A percentile compares a stretch with the other conserved stretches of the same genome.
Conservation (phyloP, 116 monocot species). For the Papilionanthe hybrid region DNA sequence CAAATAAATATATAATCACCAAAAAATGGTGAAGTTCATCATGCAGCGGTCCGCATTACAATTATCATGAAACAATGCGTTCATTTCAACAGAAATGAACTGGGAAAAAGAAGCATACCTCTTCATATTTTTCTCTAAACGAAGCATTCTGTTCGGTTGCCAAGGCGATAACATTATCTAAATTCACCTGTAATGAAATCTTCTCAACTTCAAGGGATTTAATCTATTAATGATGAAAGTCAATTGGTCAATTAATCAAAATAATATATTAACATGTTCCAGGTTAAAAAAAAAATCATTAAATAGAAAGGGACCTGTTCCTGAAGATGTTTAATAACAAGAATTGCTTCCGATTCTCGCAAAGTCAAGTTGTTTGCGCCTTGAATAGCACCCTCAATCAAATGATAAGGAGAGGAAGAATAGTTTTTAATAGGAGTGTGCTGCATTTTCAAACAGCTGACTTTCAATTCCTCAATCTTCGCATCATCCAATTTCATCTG, state of each 20-base stretch:
- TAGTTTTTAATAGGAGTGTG: slow-evolving; percentile 3
- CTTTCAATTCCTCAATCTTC: slow-evolving; percentile 19
- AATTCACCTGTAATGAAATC: slow-evolving; percentile 28
- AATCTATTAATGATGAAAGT: not conserved
- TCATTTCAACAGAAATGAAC: not conserved
- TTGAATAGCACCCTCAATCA: slow-evolving; percentile 11
- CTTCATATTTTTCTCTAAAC: slow-evolving; percentile 47
- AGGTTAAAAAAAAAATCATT: not conserved
- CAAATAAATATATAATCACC: not conserved
- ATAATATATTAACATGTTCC: not conserved
- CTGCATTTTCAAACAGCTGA: slow-evolving; percentile 12
- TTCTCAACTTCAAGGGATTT: slow-evolving; percentile 49
- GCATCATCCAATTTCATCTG: slow-evolving; percentile 10
- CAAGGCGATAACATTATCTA: slow-evolving; percentile 54
- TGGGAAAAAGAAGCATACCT: slow-evolving; percentile 28
- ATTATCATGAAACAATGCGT: not conserved
- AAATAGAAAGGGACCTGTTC: slow-evolving; percentile 42
- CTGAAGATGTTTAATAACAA: slow-evolving; percentile 61
- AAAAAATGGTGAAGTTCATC: not conserved
- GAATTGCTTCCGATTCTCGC: slow-evolving; percentile 62
- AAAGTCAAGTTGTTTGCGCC: slow-evolving; percentile 30
- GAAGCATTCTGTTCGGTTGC: slow-evolving; percentile 55
- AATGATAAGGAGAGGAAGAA: slow-evolving; percentile 12
- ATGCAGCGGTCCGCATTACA: not conserved
- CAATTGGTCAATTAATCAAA: slow-evolving; percentile 22